Evolutionary conservation across 2,329 filamentous ascomycete species (phyloP).

Genomic region (Fusarium anthophilum): DNA sequence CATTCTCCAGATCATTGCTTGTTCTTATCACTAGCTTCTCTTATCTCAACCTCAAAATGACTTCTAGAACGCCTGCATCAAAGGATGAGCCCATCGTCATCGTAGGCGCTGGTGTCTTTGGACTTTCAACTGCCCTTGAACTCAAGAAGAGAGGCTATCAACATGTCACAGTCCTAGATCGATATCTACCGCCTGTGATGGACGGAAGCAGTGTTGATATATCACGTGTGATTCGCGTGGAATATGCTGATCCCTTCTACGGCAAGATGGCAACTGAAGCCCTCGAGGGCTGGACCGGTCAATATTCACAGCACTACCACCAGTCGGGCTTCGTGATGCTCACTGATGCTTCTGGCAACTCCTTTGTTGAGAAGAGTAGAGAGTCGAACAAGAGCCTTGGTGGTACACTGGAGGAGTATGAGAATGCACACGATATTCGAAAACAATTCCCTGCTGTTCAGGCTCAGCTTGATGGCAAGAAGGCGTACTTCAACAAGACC

Average conservation of each 20-base stretch:
- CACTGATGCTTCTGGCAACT: slow-evolving; percentile 17
- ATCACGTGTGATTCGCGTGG: slow-evolving; percentile 55
- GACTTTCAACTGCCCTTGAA: slow-evolving; percentile 60
- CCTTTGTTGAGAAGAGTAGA: slow-evolving; percentile 36
- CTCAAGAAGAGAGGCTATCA: slow-evolving; percentile 55
- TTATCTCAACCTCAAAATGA: slow-evolving; percentile 8
- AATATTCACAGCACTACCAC: slow-evolving; percentile 45
- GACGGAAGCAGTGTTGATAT: slow-evolving; percentile 54
- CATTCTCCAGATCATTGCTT: not conserved
- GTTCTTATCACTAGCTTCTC: too few relatives aligned
- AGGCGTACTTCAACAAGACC: slow-evolving; percentile 40
- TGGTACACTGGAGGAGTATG: slow-evolving; percentile 33
- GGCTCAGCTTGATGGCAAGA: slow-evolving; percentile 34
- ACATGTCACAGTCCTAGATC: slow-evolving; percentile 59
- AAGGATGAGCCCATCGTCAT: slow-evolving; percentile 46
- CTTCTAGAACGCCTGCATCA: slow-evolving; percentile 22
- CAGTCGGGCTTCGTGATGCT: slow-evolving; percentile 48
- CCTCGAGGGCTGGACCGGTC: slow-evolving; percentile 38
- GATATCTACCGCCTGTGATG: slow-evolving; percentile 47
- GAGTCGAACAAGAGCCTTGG: slow-evolving; percentile 27
- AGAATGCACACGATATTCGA: slow-evolving; percentile 36
- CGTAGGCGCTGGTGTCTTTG: slow-evolving; percentile 60
- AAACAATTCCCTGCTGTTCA: slow-evolving; percentile 32
- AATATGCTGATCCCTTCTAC: slow-evolving; percentile 73
- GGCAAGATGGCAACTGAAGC: slow-evolving; percentile 61